Percentiles rank a stretch among this genome's conserved stretches.
phyloP scores from a whole-genome alignment of 306 rosid species.

The Cucurbita pepo region DNA sequence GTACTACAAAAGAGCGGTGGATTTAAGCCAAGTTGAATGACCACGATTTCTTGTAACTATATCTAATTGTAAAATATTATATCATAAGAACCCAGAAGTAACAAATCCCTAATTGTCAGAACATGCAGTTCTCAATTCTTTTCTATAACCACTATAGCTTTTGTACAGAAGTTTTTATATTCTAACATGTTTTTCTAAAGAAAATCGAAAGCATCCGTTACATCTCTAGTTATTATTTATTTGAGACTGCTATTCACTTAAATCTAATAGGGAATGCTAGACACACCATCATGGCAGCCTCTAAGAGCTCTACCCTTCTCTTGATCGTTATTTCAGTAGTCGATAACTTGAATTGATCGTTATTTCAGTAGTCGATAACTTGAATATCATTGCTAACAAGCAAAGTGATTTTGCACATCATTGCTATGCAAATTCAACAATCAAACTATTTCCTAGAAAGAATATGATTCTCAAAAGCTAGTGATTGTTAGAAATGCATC shows the following conservation, averaged over 20 bases:
- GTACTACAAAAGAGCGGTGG: background rate
- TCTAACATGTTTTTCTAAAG: background rate
- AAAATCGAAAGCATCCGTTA: background rate
- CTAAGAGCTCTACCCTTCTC: background rate
- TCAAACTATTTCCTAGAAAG: background rate
- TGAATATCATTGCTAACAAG: background rate
- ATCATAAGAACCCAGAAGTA: background rate
- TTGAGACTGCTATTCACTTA: background rate
- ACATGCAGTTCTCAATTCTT: background rate
- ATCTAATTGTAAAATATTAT: background rate
- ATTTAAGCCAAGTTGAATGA: background rate
- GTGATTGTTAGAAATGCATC: background rate
- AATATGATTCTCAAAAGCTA: background rate
- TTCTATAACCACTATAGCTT: background rate
- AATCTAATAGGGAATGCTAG: background rate
- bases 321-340: background rate
- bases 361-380: background rate
- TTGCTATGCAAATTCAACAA: background rate
- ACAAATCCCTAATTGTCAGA: background rate
- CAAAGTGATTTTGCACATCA: background rate
- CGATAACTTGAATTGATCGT: background rate
- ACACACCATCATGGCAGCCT: background rate
- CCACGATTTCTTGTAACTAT: background rate
- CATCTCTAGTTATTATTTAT: background rate
- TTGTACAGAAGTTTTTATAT: background rate